Evolutionary conservation across 148 eudicot species (phyloP).

Genomic region (Pouteria glomerata): DNA sequence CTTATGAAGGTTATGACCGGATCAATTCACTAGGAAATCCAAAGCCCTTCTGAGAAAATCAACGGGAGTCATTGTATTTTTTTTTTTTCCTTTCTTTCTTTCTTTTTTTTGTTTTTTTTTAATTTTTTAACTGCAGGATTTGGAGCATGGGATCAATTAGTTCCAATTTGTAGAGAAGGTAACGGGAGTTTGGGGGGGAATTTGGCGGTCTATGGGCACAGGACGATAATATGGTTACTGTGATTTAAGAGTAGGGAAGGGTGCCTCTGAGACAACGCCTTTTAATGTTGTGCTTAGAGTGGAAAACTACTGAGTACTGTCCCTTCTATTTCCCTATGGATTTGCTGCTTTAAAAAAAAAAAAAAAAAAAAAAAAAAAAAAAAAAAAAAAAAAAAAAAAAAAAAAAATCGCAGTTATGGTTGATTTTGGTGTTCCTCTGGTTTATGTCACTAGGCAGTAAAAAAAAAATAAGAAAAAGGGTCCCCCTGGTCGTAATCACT

Average conservation of each 20-base stretch:
- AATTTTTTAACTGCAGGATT: slow-evolving; percentile 16
- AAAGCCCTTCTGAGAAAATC: slow-evolving; percentile 31
- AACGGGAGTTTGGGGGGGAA: slow-evolving; percentile 19
- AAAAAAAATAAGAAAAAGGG: neutral
- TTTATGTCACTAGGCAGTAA: neutral
- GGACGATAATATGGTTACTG: slow-evolving; percentile 15
- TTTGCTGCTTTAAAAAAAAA: no score
- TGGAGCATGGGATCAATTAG: slow-evolving; percentile 15
- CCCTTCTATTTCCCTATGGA: neutral
- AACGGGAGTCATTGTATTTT: neutral
- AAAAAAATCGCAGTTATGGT: neutral
- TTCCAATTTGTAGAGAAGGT: slow-evolving; percentile 13
- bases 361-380: no score
- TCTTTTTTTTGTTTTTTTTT: no score
- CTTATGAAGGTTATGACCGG: slow-evolving; percentile 38
- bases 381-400: no score
- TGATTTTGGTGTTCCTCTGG: neutral
- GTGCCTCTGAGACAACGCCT: slow-evolving; percentile 42
- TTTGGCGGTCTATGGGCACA: slow-evolving; percentile 16
- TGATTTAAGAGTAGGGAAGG: slow-evolving; percentile 13
- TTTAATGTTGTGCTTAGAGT: slow-evolving; percentile 53
- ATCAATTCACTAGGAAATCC: slow-evolving; percentile 32
- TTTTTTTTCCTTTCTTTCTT: no score
- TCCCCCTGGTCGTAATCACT: slow-evolving; percentile 16
- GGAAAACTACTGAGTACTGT: neutral